phyloP scores from a whole-genome alignment of 1,284 basidiomycete species.

The Ganoderma boninense region DNA sequence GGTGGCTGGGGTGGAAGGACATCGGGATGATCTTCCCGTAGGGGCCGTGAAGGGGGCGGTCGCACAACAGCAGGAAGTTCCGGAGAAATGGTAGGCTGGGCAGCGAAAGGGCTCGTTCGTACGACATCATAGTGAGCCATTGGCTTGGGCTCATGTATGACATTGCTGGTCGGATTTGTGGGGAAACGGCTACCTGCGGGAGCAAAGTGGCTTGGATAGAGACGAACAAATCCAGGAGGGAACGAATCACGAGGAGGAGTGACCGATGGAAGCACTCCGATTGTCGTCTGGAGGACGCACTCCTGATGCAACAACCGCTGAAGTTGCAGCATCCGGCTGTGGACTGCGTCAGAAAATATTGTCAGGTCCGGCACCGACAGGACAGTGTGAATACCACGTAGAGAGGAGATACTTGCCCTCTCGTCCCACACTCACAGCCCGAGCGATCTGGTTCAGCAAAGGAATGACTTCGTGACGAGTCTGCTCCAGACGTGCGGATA shows the following conservation, averaged over 20 bases:
- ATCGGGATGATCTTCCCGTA: too few relatives aligned
- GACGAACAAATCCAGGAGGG: conserved; percentile 6
- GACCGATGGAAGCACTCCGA: conserved; percentile 32
- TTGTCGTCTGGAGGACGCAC: conserved; percentile 28
- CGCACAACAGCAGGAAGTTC: too few relatives aligned
- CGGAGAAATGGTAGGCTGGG: neutral
- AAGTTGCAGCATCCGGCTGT: neutral
- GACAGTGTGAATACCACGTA: neutral
- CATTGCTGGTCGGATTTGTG: neutral
- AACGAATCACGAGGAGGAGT: conserved; percentile 25
- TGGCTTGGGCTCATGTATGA: conserved; percentile 35
- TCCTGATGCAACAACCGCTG: conserved; percentile 1
- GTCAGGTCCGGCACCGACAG: neutral
- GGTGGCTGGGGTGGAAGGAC: too few relatives aligned
- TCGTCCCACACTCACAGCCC: conserved; percentile 25
- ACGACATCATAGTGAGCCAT: neutral
- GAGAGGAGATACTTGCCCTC: conserved; percentile 11
- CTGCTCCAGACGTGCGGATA: conserved; percentile 69
- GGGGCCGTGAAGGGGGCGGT: too few relatives aligned
- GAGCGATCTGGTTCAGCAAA: conserved; percentile 52
- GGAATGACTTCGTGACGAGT: conserved; percentile 48
- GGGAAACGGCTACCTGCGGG: conserved; percentile 17
- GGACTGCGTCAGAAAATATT: neutral
- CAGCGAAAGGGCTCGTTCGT: neutral
- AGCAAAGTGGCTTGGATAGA: neutral